Base-by-base conservation (phyloP, 345 rosid species). In the Ailanthus altissimus region DNA sequence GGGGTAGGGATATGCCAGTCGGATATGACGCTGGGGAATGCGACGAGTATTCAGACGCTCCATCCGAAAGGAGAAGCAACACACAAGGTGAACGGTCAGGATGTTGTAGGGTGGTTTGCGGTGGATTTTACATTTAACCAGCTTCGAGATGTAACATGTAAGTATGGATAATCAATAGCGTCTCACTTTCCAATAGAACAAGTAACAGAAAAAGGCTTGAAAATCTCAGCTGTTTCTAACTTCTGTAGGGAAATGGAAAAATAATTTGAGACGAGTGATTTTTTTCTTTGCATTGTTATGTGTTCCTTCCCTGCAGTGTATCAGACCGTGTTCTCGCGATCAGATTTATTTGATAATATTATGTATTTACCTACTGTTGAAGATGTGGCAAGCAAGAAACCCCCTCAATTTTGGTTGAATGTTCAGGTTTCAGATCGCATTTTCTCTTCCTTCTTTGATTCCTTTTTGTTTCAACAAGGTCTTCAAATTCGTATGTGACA, bases 321-420 rank as follows among this genome's bases (percentile, higher is more conserved):
- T 68, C 98, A 94, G 72, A 89, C 77, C 51, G 75, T 83, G 32
- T 75, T 75, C 75, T 82, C 90, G 54, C 84, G 98, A 6, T 78
- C 98, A 4, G 72, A 76, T 75, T 25, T 42, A 12, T 94, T 90
- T 12, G 98, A 93, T 57, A 84, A 80, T n/a, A 68, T 18, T 26
- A 20, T 85, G 76, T 82, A 86, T 0, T 20, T 91, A 20, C 57
- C 88, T 0, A 64, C 89, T 0, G 84, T 90, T 43, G 94, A 91
- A n/a, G 94, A 90, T 65, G 84, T 87, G 12, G 25, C 75, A 1
- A 84, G 74, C 12, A 16, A 75, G 49, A 86, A 61, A 53, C 87
- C 90, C 46, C 80, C 88, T 6, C 75, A 71, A n/a, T 83, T 91
- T 47, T 94, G 98, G 98, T 56, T 94, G 75, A 93, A 86, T 79